These are phyloP conservation scores for Penicillium daleae DNA, from an alignment of 495 filamentous ascomycete genomes.

Conservation along the genomic window DNA sequence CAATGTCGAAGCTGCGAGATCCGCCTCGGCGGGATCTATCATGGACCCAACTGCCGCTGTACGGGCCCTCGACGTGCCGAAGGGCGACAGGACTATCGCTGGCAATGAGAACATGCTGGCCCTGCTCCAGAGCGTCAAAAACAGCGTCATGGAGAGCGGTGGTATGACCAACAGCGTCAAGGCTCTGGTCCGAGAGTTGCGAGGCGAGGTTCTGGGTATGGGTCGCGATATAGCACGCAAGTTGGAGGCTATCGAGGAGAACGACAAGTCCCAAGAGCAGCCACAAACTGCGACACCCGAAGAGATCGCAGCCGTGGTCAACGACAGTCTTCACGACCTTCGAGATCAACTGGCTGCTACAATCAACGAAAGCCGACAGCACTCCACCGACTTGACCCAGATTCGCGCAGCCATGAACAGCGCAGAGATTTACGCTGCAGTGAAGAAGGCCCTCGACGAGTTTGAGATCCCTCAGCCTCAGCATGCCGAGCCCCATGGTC, in stretches of 20 bases:
- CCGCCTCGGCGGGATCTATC: constrained; percentile 29
- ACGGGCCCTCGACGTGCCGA: constrained; percentile 31
- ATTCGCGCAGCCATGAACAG: constrained; percentile 64
- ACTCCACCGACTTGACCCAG: constrained; percentile 57
- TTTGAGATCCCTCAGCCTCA: constrained; percentile 46
- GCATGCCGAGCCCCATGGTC: constrained; percentile 36
- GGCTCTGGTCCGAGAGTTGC: constrained; percentile 81
- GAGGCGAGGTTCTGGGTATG: constrained; percentile 93
- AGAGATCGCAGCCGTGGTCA: constrained; percentile 76
- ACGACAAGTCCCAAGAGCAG: constrained; percentile 44
- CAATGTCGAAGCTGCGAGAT: constrained; percentile 17
- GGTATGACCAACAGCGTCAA: constrained; percentile 90
- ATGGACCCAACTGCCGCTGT: constrained; percentile 27
- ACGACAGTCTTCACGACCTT: constrained; percentile 77
- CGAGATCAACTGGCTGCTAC: constrained; percentile 77
- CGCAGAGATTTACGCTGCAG: constrained; percentile 78
- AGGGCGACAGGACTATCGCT: constrained; percentile 34
- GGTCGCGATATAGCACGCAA: constrained; percentile 83
- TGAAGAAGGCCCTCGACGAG: constrained; percentile 78
- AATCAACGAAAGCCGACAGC: constrained; percentile 72
- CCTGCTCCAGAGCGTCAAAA: constrained; percentile 80
- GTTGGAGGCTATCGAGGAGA: constrained; percentile 67
- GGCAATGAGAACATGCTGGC: constrained; percentile 64
- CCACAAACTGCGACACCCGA: constrained; percentile 58
- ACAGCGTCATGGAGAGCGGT: constrained; percentile 81